phyloP scores from a whole-genome alignment of 1,284 basidiomycete species.

The Ustilago cynodontis region DNA sequence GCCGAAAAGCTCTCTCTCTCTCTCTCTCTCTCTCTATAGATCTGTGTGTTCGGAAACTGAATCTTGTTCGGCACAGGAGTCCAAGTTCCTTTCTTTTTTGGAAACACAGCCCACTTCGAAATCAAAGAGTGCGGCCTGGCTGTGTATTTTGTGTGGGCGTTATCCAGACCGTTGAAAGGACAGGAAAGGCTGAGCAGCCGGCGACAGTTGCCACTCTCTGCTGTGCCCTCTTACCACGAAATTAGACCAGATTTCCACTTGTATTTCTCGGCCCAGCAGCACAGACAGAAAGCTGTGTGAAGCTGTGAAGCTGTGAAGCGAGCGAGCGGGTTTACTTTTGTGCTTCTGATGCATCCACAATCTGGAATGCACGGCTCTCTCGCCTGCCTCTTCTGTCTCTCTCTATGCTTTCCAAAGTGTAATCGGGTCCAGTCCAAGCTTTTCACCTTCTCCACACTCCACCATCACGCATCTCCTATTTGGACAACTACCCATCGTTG shows the following conservation, averaged over 20 bases:
- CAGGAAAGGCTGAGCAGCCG: neutral
- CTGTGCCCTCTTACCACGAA: neutral
- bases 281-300: neutral
- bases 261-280: neutral
- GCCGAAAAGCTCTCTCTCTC: no score
- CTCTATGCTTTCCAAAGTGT: neutral
- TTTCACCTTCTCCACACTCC: constrained; percentile 7
- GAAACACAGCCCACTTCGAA: neutral
- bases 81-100: neutral
- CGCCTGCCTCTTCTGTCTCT: neutral
- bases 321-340: no score
- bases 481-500: neutral
- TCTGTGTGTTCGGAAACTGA: neutral
- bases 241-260: neutral
- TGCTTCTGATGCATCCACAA: no score
- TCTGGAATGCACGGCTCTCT: constrained; percentile 1
- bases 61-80: neutral
- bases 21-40: neutral
- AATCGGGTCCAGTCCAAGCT: neutral
- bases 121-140: neutral
- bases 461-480: neutral
- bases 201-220: neutral
- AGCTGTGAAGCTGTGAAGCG: no score
- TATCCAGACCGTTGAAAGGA: neutral
- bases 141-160: neutral